Conservation (phyloP, 2,329 filamentous ascomycete genomes). For the Colletotrichum cuscutae region DNA sequence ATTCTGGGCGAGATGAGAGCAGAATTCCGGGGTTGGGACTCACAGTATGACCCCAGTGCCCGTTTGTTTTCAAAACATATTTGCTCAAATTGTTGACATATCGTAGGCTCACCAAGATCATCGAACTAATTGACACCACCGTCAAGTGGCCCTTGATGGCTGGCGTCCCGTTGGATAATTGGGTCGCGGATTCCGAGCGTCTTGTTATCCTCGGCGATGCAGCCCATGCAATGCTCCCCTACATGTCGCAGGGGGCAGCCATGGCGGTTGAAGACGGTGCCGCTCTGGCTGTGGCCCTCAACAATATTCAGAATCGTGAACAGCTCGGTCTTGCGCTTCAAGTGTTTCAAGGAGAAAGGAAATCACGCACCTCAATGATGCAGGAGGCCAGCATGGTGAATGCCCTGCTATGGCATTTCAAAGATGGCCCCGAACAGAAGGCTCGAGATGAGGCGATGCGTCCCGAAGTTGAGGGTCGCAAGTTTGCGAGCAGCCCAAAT, state of each 20-base stretch:
- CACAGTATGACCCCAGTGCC: slow-evolving; percentile 36
- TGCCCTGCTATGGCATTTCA: slow-evolving; percentile 57
- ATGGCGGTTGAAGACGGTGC: slow-evolving; percentile 71
- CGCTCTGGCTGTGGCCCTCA: slow-evolving; percentile 65
- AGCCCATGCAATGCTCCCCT: slow-evolving; percentile 72
- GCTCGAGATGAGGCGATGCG: slow-evolving; percentile 54
- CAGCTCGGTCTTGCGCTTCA: slow-evolving; percentile 47
- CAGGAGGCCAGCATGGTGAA: slow-evolving; percentile 67
- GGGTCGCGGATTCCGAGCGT: slow-evolving; percentile 65
- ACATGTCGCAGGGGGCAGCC: slow-evolving; percentile 65
- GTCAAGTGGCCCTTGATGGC: slow-evolving; percentile 47
- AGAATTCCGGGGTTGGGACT: slow-evolving; percentile 47
- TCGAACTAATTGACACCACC: slow-evolving; percentile 45
- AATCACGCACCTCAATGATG: slow-evolving; percentile 67
- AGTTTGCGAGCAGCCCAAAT: slow-evolving; percentile 53
- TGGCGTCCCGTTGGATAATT: slow-evolving; percentile 45
- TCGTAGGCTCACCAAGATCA: slow-evolving; percentile 47
- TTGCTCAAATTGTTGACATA: background rate
- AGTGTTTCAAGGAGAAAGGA: slow-evolving; percentile 67
- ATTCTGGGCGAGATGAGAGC: slow-evolving; percentile 46
- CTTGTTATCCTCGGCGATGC: slow-evolving; percentile 72
- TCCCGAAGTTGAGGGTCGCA: slow-evolving; percentile 49
- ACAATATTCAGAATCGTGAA: slow-evolving; percentile 49
- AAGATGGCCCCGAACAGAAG: slow-evolving; percentile 52
- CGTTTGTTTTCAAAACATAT: background rate